These are phyloP conservation scores for Syncephalastrum racemosum DNA, from an alignment of 371 early-diverging fungal species.

Conservation along the genomic window DNA sequence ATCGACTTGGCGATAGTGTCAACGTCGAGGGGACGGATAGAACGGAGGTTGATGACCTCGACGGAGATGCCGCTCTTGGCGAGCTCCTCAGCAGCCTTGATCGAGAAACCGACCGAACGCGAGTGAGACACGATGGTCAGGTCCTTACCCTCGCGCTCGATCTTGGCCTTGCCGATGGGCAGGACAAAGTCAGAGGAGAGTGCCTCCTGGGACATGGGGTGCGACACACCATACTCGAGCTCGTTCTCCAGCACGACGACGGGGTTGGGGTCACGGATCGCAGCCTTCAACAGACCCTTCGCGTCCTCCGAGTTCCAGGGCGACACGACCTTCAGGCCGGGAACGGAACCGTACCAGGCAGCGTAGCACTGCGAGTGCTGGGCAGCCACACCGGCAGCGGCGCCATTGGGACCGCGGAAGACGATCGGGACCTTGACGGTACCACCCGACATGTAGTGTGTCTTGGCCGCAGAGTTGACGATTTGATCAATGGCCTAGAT, in stretches of 20 bases:
- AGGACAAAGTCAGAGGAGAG: conserved; percentile 87
- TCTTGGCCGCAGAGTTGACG: conserved; percentile 99
- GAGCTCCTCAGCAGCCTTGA: conserved; percentile 92
- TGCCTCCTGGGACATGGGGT: conserved; percentile 84
- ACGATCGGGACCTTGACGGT: conserved; percentile 92
- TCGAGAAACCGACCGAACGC: conserved; percentile 81
- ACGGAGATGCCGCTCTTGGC: conserved; percentile 83
- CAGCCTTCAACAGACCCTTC: conserved; percentile 95
- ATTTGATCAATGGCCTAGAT: conserved; percentile 98
- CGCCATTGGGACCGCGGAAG: conserved; percentile 99
- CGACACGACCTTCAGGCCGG: conserved; percentile 98
- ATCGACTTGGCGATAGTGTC: conserved; percentile 90
- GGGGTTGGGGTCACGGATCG: conserved; percentile 99
- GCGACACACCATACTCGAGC: conserved; percentile 94
- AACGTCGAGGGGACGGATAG: conserved; percentile 97
- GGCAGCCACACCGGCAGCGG: conserved; percentile 98
- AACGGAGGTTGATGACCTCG: conserved; percentile 98
- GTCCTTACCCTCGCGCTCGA: conserved; percentile 90
- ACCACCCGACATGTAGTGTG: conserved; percentile 98
- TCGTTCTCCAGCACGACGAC: conserved; percentile 99
- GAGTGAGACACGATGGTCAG: conserved; percentile 97
- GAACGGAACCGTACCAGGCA: conserved; percentile 98
- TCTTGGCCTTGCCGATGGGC: conserved; percentile 96
- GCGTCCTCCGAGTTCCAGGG: conserved; percentile 98
- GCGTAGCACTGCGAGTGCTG: conserved; percentile 99